Base-by-base conservation (phyloP, 306 rosid genomes). In the Casuarina glauca region DNA sequence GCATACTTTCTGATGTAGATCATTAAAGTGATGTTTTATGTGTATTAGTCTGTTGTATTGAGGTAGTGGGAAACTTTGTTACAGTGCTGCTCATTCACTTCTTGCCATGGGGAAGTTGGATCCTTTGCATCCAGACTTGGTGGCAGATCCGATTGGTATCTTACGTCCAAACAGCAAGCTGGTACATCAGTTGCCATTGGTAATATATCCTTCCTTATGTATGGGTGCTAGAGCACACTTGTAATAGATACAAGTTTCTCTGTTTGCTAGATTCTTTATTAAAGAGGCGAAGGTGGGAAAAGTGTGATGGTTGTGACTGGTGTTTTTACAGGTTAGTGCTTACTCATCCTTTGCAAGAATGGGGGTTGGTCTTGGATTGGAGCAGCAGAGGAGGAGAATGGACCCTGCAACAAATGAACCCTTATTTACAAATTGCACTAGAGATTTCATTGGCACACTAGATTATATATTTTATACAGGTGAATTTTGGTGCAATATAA, bases 391-490 rank as follows among this genome's bases (percentile, higher is more conserved):
- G 79, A 89, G 88, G 81, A 91, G 95, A 84, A 76, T 95, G 80
- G 97, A 93, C 74, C 84, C 88, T 20, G 74, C 89, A 42, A 85
- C 96, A 76, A 91, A 95, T 75, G 99, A 95, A 86, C 99, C 99
- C 9, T 85, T 89, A 67, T 95, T 95, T 86, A 95, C 99, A 72
- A 88, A 89, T 76, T 89, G 94, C 74, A 95, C 96, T 69, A 87
- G 97, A 87, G 99, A 93, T 88, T 93, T 95, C 84, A 86, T 88
- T 63, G 99, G 99, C 80, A 87, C 99, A 82, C 88, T 93, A 81
- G 99, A 95, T 90, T 95, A 95, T 87, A 93, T 95, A 86, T 95
- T 95, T 86, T 95, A 93, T 89, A 91, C 99, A 2, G 99, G 99
- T 91, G 82, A 82, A 74, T 39, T 54, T 76, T 69, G 76, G 73